Evolutionary conservation across 208 protist species (phyloP).

Genomic region (Balamuthia mandrillaris): DNA sequence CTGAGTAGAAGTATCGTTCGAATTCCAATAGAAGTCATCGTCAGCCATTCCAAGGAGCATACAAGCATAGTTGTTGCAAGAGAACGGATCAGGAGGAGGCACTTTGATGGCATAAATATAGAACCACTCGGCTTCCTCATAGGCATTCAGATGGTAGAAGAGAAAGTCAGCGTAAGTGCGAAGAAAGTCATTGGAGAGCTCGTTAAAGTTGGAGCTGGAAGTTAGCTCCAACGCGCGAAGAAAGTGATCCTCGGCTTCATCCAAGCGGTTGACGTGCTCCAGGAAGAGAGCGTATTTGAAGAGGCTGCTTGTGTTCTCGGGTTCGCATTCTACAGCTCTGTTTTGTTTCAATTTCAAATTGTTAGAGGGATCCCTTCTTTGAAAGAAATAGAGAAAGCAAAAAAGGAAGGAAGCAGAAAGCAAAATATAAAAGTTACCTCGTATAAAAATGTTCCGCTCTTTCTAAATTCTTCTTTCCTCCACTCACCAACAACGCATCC

Average conservation of each 20-base stretch:
- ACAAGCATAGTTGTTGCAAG: conserved; percentile 30
- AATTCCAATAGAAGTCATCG: background rate
- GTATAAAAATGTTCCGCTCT: no score
- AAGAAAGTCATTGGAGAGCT: background rate
- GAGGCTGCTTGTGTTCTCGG: background rate
- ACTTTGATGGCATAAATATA: background rate
- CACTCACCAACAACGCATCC: background rate
- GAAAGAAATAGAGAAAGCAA: background rate
- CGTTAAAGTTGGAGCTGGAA: background rate
- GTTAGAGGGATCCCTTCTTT: background rate
- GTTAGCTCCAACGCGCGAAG: background rate
- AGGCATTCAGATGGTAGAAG: background rate
- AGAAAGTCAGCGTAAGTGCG: conserved; percentile 25
- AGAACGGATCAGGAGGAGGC: background rate
- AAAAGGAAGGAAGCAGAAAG: background rate
- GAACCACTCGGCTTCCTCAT: background rate
- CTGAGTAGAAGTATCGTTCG: no score
- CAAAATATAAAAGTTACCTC: no score
- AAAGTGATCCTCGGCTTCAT: background rate
- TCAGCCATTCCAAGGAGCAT: background rate
- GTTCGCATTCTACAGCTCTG: background rate
- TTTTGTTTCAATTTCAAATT: background rate
- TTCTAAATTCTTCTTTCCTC: no score
- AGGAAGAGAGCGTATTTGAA: conserved; percentile 21
- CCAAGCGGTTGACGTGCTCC: background rate